Conservation (phyloP, 495 filamentous ascomycete species). For the Cercophora samala region DNA sequence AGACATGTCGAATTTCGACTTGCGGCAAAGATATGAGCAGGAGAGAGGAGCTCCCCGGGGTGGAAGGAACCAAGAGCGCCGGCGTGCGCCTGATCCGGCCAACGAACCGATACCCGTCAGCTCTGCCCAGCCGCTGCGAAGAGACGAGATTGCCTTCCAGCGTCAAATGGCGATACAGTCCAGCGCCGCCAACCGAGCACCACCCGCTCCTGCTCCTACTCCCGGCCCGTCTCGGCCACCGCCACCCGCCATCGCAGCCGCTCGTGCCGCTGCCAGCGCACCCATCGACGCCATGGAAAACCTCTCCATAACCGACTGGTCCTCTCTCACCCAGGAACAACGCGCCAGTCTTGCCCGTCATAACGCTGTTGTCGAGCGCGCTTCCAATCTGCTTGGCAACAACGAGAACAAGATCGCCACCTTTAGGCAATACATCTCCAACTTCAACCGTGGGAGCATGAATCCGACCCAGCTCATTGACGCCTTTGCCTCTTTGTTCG, state of each 20-base stretch:
- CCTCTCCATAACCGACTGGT: conserved; percentile 40
- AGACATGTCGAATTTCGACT: conserved; percentile 81
- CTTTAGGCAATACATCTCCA: conserved; percentile 75
- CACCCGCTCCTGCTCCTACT: conserved; percentile 14
- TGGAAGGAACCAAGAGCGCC: conserved; percentile 38
- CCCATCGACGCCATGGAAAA: conserved; percentile 37
- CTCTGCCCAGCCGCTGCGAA: conserved; percentile 74
- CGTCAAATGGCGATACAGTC: conserved; percentile 74
- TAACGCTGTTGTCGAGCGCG: conserved; percentile 78
- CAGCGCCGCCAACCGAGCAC: background rate
- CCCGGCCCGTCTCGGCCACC: conserved; percentile 38
- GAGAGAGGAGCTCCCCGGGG: conserved; percentile 49
- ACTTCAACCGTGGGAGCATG: conserved; percentile 63
- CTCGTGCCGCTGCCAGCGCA: conserved; percentile 23
- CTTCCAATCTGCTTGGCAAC: conserved; percentile 71
- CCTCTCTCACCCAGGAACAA: conserved; percentile 62
- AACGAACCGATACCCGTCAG: conserved; percentile 73
- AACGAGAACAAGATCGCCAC: conserved; percentile 65
- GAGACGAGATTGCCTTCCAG: conserved; percentile 91
- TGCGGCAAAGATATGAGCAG: conserved; percentile 65
- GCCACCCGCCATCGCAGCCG: conserved; percentile 1
- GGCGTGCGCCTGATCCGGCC: conserved; percentile 58
- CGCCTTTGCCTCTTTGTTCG: conserved; percentile 72
- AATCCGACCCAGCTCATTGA: conserved; percentile 75
- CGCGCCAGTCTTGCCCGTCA: conserved; percentile 76